phyloP scores from a whole-genome alignment of 192 early-diverging fungal genomes.

The Rhizophagus clarus region DNA sequence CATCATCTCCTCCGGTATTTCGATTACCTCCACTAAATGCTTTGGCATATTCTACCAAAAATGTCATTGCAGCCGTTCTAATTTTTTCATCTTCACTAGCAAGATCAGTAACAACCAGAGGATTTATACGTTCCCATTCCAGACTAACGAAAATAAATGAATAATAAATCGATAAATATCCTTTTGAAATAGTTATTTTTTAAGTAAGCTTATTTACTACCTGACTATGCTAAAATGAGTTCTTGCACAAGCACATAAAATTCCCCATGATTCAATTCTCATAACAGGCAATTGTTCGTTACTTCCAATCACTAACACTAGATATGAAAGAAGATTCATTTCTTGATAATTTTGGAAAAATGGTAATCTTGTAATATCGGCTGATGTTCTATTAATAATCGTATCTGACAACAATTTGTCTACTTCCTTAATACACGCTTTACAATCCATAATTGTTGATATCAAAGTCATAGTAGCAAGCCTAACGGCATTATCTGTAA shows the following conservation, averaged over 20 bases:
- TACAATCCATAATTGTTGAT: slow-evolving; percentile 19
- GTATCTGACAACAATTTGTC: not conserved
- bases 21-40: not conserved
- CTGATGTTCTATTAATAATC: not conserved
- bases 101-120: slow-evolving; percentile 22
- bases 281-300: slow-evolving; percentile 4
- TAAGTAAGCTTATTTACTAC: not conserved
- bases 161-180: not conserved
- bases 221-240: slow-evolving; percentile 36
- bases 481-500: slow-evolving; percentile 14
- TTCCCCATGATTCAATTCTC: slow-evolving; percentile 46
- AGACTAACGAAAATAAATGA: slow-evolving; percentile 14
- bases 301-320: slow-evolving; percentile 33
- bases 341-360: not conserved
- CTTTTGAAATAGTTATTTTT: not conserved
- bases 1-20: slow-evolving; percentile 9
- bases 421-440: slow-evolving; percentile 14
- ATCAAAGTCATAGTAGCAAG: slow-evolving; percentile 8
- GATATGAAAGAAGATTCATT: slow-evolving; percentile 26
- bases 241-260: slow-evolving; percentile 40
- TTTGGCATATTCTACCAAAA: slow-evolving; percentile 49
- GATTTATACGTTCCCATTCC: slow-evolving; percentile 40
- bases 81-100: slow-evolving; percentile 38
- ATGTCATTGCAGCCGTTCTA: slow-evolving; percentile 43
- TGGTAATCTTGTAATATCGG: not conserved